Percentiles rank a stretch among this genome's conserved stretches.
Conservation (phyloP, 495 filamentous ascomycete genomes). For the Alectoria sarmentosa region DNA sequence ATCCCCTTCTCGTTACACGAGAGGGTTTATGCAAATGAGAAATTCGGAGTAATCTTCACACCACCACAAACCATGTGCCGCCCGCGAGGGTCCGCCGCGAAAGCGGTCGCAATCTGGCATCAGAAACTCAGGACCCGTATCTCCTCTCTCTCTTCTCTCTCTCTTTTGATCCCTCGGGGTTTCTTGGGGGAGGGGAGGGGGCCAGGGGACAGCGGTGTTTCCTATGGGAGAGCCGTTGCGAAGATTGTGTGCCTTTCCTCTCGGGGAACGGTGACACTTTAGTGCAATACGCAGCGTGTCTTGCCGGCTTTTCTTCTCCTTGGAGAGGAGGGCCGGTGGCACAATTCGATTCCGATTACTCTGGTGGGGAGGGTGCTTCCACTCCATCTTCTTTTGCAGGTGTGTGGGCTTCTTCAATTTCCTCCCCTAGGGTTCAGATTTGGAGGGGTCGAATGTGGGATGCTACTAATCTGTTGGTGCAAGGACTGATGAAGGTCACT, state of each 20-base stretch:
- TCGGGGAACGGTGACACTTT: conserved; percentile 60
- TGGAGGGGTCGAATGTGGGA: conserved; percentile 22
- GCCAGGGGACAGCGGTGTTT: conserved; percentile 28
- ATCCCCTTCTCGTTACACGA: conserved; percentile 18
- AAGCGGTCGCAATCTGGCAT: conserved; percentile 93
- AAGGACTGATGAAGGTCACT: not conserved
- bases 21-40: conserved; percentile 81
- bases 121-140: conserved; percentile 82
- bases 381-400: conserved; percentile 47
- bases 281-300: conserved; percentile 99
- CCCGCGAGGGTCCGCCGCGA: conserved; percentile 91
- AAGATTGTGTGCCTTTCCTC: conserved; percentile 68
- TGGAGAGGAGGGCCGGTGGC: conserved; percentile 42
- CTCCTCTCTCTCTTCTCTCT: conserved; percentile 22
- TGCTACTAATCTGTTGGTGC: conserved; percentile 35
- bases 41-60: conserved; percentile 99
- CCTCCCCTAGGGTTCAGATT: too few relatives aligned
- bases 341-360: conserved; percentile 99
- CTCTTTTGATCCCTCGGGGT: conserved; percentile 19
- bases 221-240: conserved; percentile 88
- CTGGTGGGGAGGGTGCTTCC: conserved; percentile 80
- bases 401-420: conserved; percentile 37
- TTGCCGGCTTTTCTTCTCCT: conserved; percentile 31
- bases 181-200: conserved; percentile 31
- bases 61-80: conserved; percentile 47